These are phyloP conservation scores for Trifolium repens DNA, from an alignment of 306 rosid genomes.

Conservation along the genomic window DNA sequence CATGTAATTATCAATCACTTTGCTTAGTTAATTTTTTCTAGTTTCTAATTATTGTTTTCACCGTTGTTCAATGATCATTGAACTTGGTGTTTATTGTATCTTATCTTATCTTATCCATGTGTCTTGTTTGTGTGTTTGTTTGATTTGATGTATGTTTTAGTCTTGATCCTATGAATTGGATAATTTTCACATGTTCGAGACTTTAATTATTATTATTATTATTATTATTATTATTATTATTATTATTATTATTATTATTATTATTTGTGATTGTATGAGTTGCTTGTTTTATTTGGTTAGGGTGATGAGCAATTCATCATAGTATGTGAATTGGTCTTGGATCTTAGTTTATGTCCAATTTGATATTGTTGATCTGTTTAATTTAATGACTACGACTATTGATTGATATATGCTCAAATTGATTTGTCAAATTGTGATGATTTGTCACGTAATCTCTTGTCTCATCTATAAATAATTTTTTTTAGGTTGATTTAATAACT, in stretches of 20 bases:
- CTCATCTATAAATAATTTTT: no score
- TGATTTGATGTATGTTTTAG: not conserved
- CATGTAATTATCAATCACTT: not conserved
- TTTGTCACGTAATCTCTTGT: no score
- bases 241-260: no score
- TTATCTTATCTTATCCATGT: not conserved
- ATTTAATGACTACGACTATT: no score
- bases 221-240: no score
- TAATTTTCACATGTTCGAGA: not conserved
- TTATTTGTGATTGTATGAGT: not conserved
- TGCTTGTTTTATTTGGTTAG: not conserved
- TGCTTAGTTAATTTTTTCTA: not conserved
- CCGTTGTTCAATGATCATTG: slow-evolving; percentile 1
- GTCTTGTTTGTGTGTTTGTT: not conserved
- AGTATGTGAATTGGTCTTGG: not conserved
- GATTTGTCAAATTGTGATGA: no score
- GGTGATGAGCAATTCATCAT: not conserved
- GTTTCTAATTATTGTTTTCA: slow-evolving; percentile 2
- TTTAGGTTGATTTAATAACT: no score
- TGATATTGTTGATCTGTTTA: not conserved
- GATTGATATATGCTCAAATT: no score
- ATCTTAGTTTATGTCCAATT: not conserved
- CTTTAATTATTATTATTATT: not conserved
- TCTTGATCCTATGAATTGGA: not conserved
- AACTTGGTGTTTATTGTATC: slow-evolving; percentile 4